phyloP scores from a whole-genome alignment of 2,329 filamentous ascomycete species.

The Aspergillus ibericus region DNA sequence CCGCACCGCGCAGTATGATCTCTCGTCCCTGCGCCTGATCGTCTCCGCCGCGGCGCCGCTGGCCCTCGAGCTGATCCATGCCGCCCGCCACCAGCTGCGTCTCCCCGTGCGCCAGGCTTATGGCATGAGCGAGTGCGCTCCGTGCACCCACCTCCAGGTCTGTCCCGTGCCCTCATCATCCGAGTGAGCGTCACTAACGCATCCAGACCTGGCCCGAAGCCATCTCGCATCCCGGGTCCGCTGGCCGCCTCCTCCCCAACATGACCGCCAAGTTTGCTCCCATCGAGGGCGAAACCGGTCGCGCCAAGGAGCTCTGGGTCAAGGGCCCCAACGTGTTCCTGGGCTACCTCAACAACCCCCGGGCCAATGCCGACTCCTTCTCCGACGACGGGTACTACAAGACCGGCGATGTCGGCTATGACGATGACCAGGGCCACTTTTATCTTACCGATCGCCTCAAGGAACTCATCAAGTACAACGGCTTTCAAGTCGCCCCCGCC shows the following conservation, averaged over 20 bases:
- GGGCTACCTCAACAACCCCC: constrained; percentile 70
- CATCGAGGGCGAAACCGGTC: constrained; percentile 5
- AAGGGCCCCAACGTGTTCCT: constrained; percentile 75
- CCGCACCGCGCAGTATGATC: constrained; percentile 8
- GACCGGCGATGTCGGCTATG: constrained; percentile 73
- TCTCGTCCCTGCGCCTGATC: constrained; percentile 15
- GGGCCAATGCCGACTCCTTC: constrained; percentile 66
- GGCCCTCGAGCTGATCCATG: constrained; percentile 12
- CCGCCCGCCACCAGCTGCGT: constrained; percentile 7
- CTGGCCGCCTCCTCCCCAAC: constrained; percentile 20
- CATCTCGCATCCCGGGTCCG: constrained; percentile 8
- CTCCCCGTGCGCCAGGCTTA: constrained; percentile 16
- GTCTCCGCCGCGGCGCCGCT: constrained; percentile 16
- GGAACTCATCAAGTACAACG: constrained; percentile 58
- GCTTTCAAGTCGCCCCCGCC: constrained; percentile 64
- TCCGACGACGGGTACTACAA: constrained; percentile 73
- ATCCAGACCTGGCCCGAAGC: constrained; percentile 15
- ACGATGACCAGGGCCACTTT: constrained; percentile 70
- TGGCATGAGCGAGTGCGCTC: constrained; percentile 18
- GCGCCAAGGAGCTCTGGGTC: constrained; percentile 58
- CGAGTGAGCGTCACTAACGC: too few relatives aligned
- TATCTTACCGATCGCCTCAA: constrained; percentile 79
- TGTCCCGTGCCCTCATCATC: neutral
- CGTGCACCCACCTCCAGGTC: constrained; percentile 17
- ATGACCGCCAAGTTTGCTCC: constrained; percentile 13